Conservation (phyloP, 2,329 filamentous ascomycete genomes). For the Xylariales sp. region DNA sequence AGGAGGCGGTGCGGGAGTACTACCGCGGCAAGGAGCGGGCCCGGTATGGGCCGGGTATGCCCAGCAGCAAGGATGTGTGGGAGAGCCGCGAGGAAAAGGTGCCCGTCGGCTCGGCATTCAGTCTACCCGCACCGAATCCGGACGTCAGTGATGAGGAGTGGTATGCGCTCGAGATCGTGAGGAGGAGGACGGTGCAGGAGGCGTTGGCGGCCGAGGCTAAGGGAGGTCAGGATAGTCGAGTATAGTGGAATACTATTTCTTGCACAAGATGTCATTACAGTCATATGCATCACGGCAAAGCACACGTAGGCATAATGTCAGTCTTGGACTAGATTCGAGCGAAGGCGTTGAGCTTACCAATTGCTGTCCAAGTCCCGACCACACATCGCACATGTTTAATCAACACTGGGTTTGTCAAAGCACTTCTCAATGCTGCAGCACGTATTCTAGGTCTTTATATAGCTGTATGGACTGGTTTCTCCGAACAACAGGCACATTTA, state of each 20-base stretch:
- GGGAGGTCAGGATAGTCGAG: not conserved
- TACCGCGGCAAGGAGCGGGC: slow-evolving; percentile 62
- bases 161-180: slow-evolving; percentile 29
- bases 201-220: slow-evolving; percentile 14
- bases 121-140: slow-evolving; percentile 32
- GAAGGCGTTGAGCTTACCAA: not conserved
- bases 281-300: too few relatives aligned
- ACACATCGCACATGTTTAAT: too few relatives aligned
- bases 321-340: not conserved
- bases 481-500: too few relatives aligned
- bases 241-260: not conserved
- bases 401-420: too few relatives aligned
- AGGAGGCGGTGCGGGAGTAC: slow-evolving; percentile 58
- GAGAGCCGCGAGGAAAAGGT: slow-evolving; percentile 63
- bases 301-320: too few relatives aligned
- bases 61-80: slow-evolving; percentile 91
- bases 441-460: too few relatives aligned
- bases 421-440: too few relatives aligned
- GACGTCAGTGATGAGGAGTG: slow-evolving; percentile 40
- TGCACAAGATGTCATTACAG: not conserved
- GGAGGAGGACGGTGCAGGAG: slow-evolving; percentile 17
- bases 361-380: too few relatives aligned
- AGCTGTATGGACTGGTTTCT: too few relatives aligned
- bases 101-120: slow-evolving; percentile 41
- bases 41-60: slow-evolving; percentile 57